A percentile compares a stretch with the other conserved stretches of the same genome.
Evolutionary conservation across 139 green algal species (phyloP).

Genomic region (Gonium pectorale): DNA sequence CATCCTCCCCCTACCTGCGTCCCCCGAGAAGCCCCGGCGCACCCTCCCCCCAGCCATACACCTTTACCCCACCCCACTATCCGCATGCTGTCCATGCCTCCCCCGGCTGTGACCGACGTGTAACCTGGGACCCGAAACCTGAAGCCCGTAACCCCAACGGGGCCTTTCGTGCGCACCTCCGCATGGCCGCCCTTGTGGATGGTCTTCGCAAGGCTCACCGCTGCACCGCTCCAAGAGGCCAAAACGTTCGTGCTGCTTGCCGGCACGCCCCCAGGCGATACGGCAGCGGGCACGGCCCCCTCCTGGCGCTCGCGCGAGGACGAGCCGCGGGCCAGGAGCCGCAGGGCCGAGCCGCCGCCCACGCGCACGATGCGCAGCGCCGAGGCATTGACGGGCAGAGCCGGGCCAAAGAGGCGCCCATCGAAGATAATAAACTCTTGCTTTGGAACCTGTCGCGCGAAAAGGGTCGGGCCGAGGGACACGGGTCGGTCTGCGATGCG

Average conservation of each 20-base stretch:
- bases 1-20: no score
- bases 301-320: not conserved
- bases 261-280: not conserved
- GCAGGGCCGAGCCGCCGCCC: constrained; percentile 26
- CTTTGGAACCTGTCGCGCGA: no score
- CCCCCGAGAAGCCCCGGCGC: no score
- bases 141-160: no score
- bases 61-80: no score
- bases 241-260: no score
- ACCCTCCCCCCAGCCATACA: no score
- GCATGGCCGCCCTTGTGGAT: constrained; percentile 3
- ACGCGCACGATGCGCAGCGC: constrained; percentile 23
- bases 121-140: not conserved
- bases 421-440: constrained; percentile 24
- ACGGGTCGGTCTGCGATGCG: no score
- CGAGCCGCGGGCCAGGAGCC: not conserved
- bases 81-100: no score
- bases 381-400: not conserved
- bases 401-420: not conserved
- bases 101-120: no score
- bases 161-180: not conserved
- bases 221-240: not conserved
- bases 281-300: not conserved
- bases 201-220: constrained; percentile 1
- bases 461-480: no score